Evolutionary conservation across 75 land plant species (phyloP), one percentile per base, ranked within the genome.

Genomic region (Selaginella moellendorffii): DNA sequence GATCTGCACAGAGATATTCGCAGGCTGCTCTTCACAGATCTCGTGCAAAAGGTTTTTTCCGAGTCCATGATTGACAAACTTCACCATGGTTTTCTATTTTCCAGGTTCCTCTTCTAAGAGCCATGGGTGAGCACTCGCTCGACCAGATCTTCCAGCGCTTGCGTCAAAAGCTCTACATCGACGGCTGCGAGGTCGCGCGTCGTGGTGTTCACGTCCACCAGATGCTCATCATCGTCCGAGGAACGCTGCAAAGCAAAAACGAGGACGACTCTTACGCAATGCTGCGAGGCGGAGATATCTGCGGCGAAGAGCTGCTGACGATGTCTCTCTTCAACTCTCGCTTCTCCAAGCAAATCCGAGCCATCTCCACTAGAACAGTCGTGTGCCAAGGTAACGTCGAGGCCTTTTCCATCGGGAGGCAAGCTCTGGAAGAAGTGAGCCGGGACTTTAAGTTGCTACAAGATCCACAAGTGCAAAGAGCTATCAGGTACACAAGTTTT

Each of bases 1-100:
- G 85, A 87, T 54, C 72, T 87, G 25, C 85, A 82, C 61, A 84
- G 70, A 63, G 81, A 84, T 1, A 78, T 88, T 64, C 72, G 84
- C 9, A 77, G 76, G 18, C 74, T 75, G 65, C 81, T 88, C 67
- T 84, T 74, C 64, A 30, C 68, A 19, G 79, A 78, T n/a, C 77
- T 80, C 64, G 72, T 84, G 8, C 74, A 78, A 52, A 82, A 84
- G 63, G 87, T 84, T 60, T 28, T 14, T 23, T 26, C 24, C n/a
- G 21, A 10, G 51, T 18, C 10, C 51, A 46, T 46, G 51, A 46
- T 46, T 46, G n/a, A n/a, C n/a, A n/a, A n/a, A n/a, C n/a, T n/a
- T n/a, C n/a, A n/a, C n/a, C n/a, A n/a, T n/a, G n/a, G n/a, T n/a
- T n/a, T n/a, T n/a, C 14, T 5, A 5, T 5, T 36, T 5, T 36